phyloP scores from a whole-genome alignment of 805 yeast species.

The Yarrowia porcina region DNA sequence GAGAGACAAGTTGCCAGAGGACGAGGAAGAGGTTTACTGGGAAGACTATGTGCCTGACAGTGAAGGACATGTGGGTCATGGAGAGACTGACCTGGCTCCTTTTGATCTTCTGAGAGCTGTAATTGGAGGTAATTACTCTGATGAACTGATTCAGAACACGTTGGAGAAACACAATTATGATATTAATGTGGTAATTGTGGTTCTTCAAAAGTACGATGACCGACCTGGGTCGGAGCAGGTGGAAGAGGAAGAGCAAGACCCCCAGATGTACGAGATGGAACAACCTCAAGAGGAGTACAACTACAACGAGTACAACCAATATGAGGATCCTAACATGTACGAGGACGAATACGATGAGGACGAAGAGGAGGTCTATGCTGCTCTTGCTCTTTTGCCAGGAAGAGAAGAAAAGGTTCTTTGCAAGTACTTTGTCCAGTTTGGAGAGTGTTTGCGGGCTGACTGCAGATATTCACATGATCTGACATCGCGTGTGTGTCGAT shows the following conservation, averaged over 20 bases:
- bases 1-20: slow-evolving; percentile 2
- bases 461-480: slow-evolving; percentile 49
- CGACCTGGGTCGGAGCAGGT: neutral
- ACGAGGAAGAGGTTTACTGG: slow-evolving; percentile 26
- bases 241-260: slow-evolving; percentile 27
- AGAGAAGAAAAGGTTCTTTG: slow-evolving; percentile 38
- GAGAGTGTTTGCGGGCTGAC: slow-evolving; percentile 45
- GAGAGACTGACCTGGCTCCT: slow-evolving; percentile 35
- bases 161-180: slow-evolving; percentile 42
- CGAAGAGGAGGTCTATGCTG: neutral
- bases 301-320: neutral
- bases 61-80: slow-evolving; percentile 11
- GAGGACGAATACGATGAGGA: slow-evolving; percentile 17
- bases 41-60: slow-evolving; percentile 20
- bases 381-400: neutral
- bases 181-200: slow-evolving; percentile 30
- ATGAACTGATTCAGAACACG: slow-evolving; percentile 40
- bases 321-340: neutral
- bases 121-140: slow-evolving; percentile 38
- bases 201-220: slow-evolving; percentile 4
- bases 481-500: slow-evolving; percentile 44
- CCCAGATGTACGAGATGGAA: neutral
- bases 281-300: neutral
- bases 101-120: slow-evolving; percentile 40
- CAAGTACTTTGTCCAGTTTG: slow-evolving; percentile 43